Conservation (phyloP, 1,284 basidiomycete genomes). For the Ustilago vetiveriae region DNA sequence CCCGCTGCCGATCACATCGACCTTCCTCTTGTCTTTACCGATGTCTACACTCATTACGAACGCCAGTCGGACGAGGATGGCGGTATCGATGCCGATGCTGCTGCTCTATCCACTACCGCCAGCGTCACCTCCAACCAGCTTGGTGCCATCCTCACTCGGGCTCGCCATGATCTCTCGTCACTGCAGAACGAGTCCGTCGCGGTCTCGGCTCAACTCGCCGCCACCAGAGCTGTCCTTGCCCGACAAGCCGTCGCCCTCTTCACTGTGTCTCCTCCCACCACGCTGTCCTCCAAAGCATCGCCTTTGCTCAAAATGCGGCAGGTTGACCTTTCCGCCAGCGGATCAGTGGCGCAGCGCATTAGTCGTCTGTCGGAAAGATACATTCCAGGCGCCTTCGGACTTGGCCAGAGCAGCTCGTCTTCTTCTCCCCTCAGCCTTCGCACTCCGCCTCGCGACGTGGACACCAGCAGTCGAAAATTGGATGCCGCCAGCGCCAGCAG, state of each 20-base stretch:
- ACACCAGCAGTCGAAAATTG: background rate
- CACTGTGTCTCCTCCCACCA: conserved; percentile 24
- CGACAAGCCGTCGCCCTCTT: conserved; percentile 43
- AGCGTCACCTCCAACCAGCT: too few relatives aligned
- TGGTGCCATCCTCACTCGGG: conserved; percentile 20
- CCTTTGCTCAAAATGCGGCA: conserved; percentile 4
- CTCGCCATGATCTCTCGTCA: conserved; percentile 14
- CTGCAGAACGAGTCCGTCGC: conserved; percentile 19
- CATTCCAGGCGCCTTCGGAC: conserved; percentile 48
- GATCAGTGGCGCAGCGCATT: conserved; percentile 34
- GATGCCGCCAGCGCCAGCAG: background rate
- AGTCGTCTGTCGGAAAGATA: conserved; percentile 45
- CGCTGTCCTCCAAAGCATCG: background rate
- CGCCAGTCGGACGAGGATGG: conserved; percentile 10
- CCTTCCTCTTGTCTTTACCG: conserved; percentile 19
- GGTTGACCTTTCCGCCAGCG: conserved; percentile 29
- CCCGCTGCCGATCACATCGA: conserved; percentile 33
- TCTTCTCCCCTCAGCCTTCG: background rate
- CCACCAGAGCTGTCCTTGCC: conserved; percentile 31
- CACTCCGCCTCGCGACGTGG: background rate
- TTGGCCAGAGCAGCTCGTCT: conserved; percentile 9
- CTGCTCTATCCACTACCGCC: background rate
- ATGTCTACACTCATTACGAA: conserved; percentile 43
- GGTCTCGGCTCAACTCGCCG: conserved; percentile 20
- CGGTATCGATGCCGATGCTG: background rate